phyloP scores from a whole-genome alignment of 768 basidiomycete species.

The Clitopilus hobsonii region DNA sequence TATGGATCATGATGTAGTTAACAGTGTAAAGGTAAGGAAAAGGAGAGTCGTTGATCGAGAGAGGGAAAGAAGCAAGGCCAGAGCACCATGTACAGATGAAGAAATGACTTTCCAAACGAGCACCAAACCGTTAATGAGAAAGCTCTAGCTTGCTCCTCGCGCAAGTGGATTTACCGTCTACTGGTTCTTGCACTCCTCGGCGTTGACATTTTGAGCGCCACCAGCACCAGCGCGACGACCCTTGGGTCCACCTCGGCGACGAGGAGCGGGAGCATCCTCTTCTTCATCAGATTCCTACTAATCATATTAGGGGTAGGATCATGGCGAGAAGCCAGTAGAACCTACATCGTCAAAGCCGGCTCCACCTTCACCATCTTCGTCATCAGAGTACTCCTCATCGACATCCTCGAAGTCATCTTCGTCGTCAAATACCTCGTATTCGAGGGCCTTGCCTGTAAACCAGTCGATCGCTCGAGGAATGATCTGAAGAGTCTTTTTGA shows the following conservation, averaged over 20 bases:
- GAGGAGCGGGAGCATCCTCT: constrained; percentile 53
- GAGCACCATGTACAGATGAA: neutral
- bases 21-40: neutral
- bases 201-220: constrained; percentile 50
- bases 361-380: constrained; percentile 40
- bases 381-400: constrained; percentile 59
- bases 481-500: constrained; percentile 42
- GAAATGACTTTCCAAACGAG: neutral
- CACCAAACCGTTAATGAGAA: neutral
- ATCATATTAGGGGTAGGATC: neutral
- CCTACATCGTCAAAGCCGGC: constrained; percentile 55
- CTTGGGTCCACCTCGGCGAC: constrained; percentile 57
- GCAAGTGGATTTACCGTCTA: constrained; percentile 23
- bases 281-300: constrained; percentile 68
- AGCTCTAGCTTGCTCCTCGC: too few relatives aligned
- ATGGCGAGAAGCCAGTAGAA: neutral
- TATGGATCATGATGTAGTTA: neutral
- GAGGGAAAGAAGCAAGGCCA: neutral
- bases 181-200: constrained; percentile 93
- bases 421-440: constrained; percentile 61
- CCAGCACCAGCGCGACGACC: constrained; percentile 37
- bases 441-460: constrained; percentile 95
- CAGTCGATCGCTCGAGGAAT: constrained; percentile 95
- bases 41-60: neutral
- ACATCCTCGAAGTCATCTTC: constrained; percentile 57